Evolutionary conservation across 768 basidiomycete species (phyloP).

Genomic region (Mycena epipterygia): DNA sequence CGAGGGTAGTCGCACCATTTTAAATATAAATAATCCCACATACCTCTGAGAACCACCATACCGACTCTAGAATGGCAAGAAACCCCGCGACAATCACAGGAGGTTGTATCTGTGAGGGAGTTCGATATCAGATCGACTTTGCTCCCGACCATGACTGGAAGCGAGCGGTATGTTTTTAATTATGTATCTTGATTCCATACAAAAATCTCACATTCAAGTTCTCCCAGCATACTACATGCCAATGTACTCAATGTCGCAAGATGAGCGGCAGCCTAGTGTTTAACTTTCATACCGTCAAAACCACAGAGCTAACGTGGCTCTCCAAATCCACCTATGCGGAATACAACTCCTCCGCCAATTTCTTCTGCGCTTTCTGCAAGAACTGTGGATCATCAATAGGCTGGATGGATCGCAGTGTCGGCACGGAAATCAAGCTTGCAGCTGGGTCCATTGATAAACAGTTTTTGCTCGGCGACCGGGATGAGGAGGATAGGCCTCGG

Average conservation of each 20-base stretch:
- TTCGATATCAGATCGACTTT: constrained; percentile 27
- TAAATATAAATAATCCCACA: too few species aligned
- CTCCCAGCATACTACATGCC: constrained; percentile 22
- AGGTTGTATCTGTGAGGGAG: constrained; percentile 22
- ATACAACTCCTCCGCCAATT: constrained; percentile 20
- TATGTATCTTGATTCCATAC: background rate
- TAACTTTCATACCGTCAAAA: constrained; percentile 1
- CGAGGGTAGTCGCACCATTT: too few species aligned
- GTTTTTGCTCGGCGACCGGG: constrained; percentile 24
- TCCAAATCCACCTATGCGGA: constrained; percentile 23
- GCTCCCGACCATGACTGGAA: constrained; percentile 25
- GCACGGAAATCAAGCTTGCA: constrained; percentile 7
- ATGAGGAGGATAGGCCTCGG: constrained; percentile 4
- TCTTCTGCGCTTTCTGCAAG: constrained; percentile 23
- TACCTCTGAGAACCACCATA: too few species aligned
- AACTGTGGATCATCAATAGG: constrained; percentile 24
- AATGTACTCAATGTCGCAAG: constrained; percentile 32
- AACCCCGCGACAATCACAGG: constrained; percentile 8
- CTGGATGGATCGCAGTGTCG: constrained; percentile 8
- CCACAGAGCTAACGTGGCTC: constrained; percentile 11
- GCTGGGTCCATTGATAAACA: constrained; percentile 22
- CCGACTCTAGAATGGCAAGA: background rate
- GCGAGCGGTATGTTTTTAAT: background rate
- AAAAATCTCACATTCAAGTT: background rate
- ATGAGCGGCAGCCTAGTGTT: constrained; percentile 11